Evolutionary conservation across 2,329 filamentous ascomycete genomes (phyloP).

Genomic region (Diplocarpon rosae): DNA sequence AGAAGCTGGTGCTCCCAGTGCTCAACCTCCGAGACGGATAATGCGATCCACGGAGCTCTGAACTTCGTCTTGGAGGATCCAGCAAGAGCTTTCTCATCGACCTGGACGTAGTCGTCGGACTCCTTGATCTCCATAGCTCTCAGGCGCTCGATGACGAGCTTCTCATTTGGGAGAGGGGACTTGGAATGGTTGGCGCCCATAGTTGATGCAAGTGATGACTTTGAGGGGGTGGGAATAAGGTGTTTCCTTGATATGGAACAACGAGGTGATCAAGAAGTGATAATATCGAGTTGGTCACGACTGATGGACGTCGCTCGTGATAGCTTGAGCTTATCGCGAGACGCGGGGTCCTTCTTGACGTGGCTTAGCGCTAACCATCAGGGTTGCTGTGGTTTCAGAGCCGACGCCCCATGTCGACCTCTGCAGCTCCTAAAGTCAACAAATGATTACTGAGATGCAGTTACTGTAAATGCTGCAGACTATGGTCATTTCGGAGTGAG

Average conservation of each 20-base stretch:
- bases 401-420: too few relatives aligned
- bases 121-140: constrained; percentile 36
- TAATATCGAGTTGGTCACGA: neutral
- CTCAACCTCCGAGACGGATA: constrained; percentile 41
- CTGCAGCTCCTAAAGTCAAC: too few relatives aligned
- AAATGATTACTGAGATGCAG: too few relatives aligned
- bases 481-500: too few relatives aligned
- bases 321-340: constrained; percentile 1
- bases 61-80: constrained; percentile 27
- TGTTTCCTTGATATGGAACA: neutral
- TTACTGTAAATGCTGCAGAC: too few relatives aligned
- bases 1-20: constrained; percentile 53
- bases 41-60: constrained; percentile 26
- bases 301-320: neutral
- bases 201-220: neutral
- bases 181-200: constrained; percentile 25
- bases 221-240: neutral
- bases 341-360: neutral
- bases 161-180: constrained; percentile 23
- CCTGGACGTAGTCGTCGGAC: constrained; percentile 38
- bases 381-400: neutral
- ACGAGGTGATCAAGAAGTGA: neutral
- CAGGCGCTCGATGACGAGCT: constrained; percentile 35
- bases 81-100: constrained; percentile 33
- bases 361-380: constrained; percentile 2